Evolutionary conservation across 2,329 filamentous ascomycete genomes (phyloP), one percentile per base, ranked within the genome.

Genomic region (Colletotrichum spinosum): DNA sequence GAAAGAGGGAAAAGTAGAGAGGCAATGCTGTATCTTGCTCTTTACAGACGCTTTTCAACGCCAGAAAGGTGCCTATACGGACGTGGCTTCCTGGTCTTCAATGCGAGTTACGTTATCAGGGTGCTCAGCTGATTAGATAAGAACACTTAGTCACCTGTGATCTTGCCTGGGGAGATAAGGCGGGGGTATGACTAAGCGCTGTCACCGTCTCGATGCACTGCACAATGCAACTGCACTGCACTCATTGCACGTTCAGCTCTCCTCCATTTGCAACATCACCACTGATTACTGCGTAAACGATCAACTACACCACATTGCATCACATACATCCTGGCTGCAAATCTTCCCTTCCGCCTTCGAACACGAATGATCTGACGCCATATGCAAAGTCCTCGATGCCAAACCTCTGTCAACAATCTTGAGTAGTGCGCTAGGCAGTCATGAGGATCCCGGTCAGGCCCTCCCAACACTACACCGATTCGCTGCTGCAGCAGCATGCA

Each of bases 151-250:
- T 25, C 25, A 25, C 5, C 25, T 25, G 25, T 25, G 25, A 25
- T 25, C 25, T 4, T 53, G n/a, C 10, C 35, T 15, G 33, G 8
- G 13, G 38, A 51, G 55, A 48, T 42, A 25, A 58, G 46, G 17
- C 44, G 41, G 13, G 34, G 11, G 17, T 33, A 58, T 58, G 55
- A 58, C 55, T 58, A 58, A 58, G 46, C 55, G 25, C 25, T 25
- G 25, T 25, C 25, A 25, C 25, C 25, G 25, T 25, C 25, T 25
- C 25, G 25, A 25, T 25, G 25, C 25, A 25, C 25, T 25, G 25
- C 25, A 25, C 25, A 25, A 25, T 25, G 25, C 25, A 25, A 4
- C 25, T 25, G 25, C 25, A 25, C 25, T 25, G 25, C 25, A 25
- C 25, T 25, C 25, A 5, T 25, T 25, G 25, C 25, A 25, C 25